These are phyloP conservation scores for Vigna radiata DNA, from an alignment of 306 rosid species.

Conservation along the genomic window DNA sequence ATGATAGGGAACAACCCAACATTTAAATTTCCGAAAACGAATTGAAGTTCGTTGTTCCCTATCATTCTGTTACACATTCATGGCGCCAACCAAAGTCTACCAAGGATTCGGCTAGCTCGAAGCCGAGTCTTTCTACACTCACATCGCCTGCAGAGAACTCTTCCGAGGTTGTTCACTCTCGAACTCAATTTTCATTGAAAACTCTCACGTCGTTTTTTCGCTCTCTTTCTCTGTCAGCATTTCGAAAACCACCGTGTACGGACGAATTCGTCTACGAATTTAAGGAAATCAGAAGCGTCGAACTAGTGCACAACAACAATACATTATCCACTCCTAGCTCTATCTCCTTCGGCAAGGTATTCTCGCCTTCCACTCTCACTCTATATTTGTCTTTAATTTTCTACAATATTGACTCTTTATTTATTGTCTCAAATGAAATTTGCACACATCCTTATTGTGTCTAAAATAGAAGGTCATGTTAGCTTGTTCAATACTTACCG, in stretches of 20 bases:
- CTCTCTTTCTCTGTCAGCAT: slow-evolving; percentile 36
- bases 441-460: slow-evolving; percentile 73
- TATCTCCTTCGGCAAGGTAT: slow-evolving; percentile 80
- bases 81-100: too few species aligned
- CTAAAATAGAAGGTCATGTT: slow-evolving; percentile 85
- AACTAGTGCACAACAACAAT: slow-evolving; percentile 55
- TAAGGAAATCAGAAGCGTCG: slow-evolving; percentile 56
- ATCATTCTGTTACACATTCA: too few species aligned
- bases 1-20: too few species aligned
- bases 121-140: slow-evolving; percentile 51
- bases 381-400: too few species aligned
- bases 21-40: too few species aligned
- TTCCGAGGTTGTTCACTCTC: slow-evolving; percentile 59
- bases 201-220: not conserved
- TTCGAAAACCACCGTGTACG: slow-evolving; percentile 66
- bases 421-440: slow-evolving; percentile 52
- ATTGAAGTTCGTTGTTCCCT: too few species aligned
- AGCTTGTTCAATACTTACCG: slow-evolving; percentile 69
- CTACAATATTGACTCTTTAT: not conserved
- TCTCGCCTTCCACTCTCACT: not conserved
- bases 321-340: slow-evolving; percentile 64
- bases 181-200: not conserved
- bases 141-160: slow-evolving; percentile 67
- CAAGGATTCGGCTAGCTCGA: too few species aligned
- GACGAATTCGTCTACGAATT: slow-evolving; percentile 47